Evolutionary conservation across 1,284 basidiomycete species (phyloP), one percentile per base, ranked within the genome.

Genomic region (Retiboletus flavoniger): DNA sequence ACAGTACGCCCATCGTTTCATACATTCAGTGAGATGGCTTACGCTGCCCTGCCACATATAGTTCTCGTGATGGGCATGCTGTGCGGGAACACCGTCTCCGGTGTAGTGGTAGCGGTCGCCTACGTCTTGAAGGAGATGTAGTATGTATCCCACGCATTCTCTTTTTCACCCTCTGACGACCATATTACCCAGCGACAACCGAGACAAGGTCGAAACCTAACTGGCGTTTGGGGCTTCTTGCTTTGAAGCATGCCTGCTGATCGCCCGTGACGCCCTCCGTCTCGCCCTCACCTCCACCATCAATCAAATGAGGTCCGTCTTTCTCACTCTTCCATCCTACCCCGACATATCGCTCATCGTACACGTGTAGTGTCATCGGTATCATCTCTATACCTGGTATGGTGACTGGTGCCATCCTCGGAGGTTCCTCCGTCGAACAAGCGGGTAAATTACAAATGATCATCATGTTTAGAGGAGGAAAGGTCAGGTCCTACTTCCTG

Each of bases 361-460:
- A 10, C 21, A n/a, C 35, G 17, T 38, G 7, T 64, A 91, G 89
- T 66, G 88, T 93, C 43, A 79, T 91, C 17, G 90, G 91, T 6
- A 84, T 93, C 49, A 92, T 93, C 54, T 72, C 82, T 11, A 87
- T 86, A 51, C 86, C 86, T 2, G 78, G 71, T 3, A 92, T 92
- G 89, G 93, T 94, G 90, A 93, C 89, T 0, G 91, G 92, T 61
- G 90, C 91, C 1, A 89, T 94, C 58, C 83, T 94, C 16, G 92
- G 90, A 21, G 92, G 91, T 0, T 83, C 89, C 32, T 85, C 85
- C 29, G 89, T 94, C 47, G 80, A 90, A 45, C 90, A 93, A 71
- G 92, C 92, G 0, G 89, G 90, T 1, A 83, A 85, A 48, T 72
- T 94, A 10, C 92, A 94, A 65, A 93, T 92, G 87, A 85, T 93